Conservation (phyloP, 306 rosid species). For the Dryas drummondii region DNA sequence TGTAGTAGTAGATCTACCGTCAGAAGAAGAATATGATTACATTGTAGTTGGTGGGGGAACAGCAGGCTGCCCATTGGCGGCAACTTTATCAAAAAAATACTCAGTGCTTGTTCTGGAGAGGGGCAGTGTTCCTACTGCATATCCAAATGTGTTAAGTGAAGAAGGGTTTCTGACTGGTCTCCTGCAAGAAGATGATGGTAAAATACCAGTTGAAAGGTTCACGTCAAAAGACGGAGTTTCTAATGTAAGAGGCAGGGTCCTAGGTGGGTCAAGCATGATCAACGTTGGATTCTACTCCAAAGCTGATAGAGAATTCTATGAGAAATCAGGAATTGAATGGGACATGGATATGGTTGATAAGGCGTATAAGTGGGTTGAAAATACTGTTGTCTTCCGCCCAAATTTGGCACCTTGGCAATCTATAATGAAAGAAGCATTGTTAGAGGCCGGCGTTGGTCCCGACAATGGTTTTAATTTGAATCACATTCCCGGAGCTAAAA, state of each 20-base stretch:
- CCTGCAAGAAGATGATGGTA: constrained; percentile 14
- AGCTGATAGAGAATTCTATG: constrained; percentile 11
- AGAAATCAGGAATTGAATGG: constrained; percentile 19
- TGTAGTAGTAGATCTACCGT: not conserved
- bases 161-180: constrained; percentile 5
- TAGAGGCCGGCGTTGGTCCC: constrained; percentile 22
- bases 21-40: constrained; percentile 22
- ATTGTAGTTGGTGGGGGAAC: constrained; percentile 41
- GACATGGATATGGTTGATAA: constrained; percentile 13
- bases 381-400: not conserved
- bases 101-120: constrained; percentile 33
- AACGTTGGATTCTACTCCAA: constrained; percentile 28
- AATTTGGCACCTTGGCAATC: constrained; percentile 9
- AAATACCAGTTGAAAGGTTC: constrained; percentile 22
- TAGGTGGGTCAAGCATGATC: constrained; percentile 33
- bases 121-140: constrained; percentile 21
- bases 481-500: constrained; percentile 12
- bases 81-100: constrained; percentile 34
- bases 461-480: constrained; percentile 24
- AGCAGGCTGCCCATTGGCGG: constrained; percentile 34
- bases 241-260: constrained; percentile 24
- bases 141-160: constrained; percentile 3
- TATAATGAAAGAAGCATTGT: constrained; percentile 2
- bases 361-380: constrained; percentile 32
- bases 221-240: constrained; percentile 28